Base-by-base conservation (phyloP, 208 protist species). In the Acanthamoeba healyi region DNA sequence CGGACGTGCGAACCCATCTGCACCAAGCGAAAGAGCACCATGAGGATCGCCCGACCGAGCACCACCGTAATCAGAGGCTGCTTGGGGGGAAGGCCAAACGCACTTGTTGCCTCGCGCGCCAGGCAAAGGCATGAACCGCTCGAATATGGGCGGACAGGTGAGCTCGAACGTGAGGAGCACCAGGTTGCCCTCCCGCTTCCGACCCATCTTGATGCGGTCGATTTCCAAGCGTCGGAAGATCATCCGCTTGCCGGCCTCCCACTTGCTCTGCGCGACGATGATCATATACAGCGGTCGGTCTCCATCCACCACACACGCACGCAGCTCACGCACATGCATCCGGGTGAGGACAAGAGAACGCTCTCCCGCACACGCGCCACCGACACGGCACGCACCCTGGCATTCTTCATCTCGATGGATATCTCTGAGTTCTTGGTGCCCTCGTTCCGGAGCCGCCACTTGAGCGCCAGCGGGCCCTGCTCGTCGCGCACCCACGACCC, bases 351-450 rank as follows among this genome's bases (percentile, higher is more conserved):
- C n/a, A n/a, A n/a, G n/a, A n/a, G n/a, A n/a, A n/a, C n/a, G n/a
- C n/a, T n/a, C n/a, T n/a, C n/a, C n/a, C n/a, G n/a, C n/a, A n/a
- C n/a, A n/a, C n/a, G n/a, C n/a, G n/a, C n/a, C n/a, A n/a, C n/a
- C n/a, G n/a, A n/a, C n/a, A n/a, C n/a, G n/a, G 4, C 4, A 26
- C 34, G 67, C 22, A 77, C 67, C 34, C 9, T 77, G 67, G 34
- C n/a, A n/a, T n/a, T n/a, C 67, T 77, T 77, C 32, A 77, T 36
- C 34, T 77, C 67, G 29, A 77, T 32, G 34, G 67, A 46, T 22
- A 77, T 38, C 38, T 77, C 67, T 14, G 67, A 44, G 38, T 77
- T 77, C 67, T 77, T 77, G 67, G 67, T 77, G 67, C 34, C 67
- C 34, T 77, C 67, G 14, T 77, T 77, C 1, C 67, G 67, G 19